Conservation (phyloP, 1,139 yeast genomes). For the Suhomyces bokatorum region DNA sequence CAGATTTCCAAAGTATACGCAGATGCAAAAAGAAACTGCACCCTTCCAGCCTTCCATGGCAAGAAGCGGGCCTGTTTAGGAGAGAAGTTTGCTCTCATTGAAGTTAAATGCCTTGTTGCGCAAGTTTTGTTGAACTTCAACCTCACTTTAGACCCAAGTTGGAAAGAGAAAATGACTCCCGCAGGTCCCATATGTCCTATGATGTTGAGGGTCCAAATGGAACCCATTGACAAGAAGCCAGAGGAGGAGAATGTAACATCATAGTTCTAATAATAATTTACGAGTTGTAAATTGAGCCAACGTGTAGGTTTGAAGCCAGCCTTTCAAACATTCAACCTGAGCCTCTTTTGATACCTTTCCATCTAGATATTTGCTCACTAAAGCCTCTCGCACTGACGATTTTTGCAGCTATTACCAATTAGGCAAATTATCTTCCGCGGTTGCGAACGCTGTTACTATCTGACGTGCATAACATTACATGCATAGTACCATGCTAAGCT, state of each 20-base stretch:
- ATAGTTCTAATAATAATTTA: background rate
- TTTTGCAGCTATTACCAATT: slow-evolving; percentile 1
- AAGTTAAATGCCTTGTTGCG: slow-evolving; percentile 40
- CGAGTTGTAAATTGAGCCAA: too few species aligned
- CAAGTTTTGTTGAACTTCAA: slow-evolving; percentile 37
- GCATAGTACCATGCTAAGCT: background rate
- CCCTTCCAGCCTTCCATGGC: slow-evolving; percentile 60
- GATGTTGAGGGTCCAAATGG: slow-evolving; percentile 8
- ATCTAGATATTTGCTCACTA: background rate
- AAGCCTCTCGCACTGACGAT: background rate
- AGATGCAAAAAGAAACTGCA: slow-evolving; percentile 44
- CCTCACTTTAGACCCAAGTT: slow-evolving; percentile 39
- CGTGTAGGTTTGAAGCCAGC: background rate
- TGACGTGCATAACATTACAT: background rate
- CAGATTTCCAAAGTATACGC: slow-evolving; percentile 42
- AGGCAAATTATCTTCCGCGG: background rate
- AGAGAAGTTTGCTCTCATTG: slow-evolving; percentile 55
- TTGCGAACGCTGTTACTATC: background rate
- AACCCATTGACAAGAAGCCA: background rate
- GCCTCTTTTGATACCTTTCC: background rate
- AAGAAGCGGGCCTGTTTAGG: slow-evolving; percentile 64
- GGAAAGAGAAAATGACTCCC: slow-evolving; percentile 57
- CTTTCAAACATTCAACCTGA: background rate
- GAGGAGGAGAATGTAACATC: background rate
- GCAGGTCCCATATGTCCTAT: slow-evolving; percentile 26